Evolutionary conservation across 225 moss, liverwort and hornwort genomes (phyloP), one percentile per base, ranked within the genome.

Genomic region (Marchantia polymorpha): DNA sequence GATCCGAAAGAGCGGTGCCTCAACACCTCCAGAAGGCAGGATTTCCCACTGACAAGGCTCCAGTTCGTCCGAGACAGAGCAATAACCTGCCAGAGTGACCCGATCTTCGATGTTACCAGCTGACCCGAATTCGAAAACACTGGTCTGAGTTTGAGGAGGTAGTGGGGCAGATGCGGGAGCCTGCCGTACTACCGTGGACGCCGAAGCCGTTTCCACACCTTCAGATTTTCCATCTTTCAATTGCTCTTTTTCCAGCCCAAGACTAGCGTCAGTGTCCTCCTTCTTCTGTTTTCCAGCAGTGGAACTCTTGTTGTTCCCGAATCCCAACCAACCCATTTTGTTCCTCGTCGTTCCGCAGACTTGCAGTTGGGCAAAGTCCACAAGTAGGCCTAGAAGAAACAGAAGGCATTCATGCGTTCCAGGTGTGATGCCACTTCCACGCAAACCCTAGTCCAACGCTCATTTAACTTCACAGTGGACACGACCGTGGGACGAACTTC

Each of bases 31-130:
- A 7, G 94, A 86, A 15, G 96, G 96, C 29, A 90, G 68, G 23
- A 94, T 85, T 80, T 96, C 94, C 96, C 96, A 96, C 22, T 92
- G 82, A 79, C 96, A 96, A 19, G 96, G 96, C 87, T 96, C 96
- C 94, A 96, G 87, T 0, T 90, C 94, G 16, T 96, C 94, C 5
- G 94, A 96, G 26, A 96, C 89, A 12, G 96, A 94, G 64, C 96
- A 96, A 78, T 96, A 96, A 52, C 96, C 96, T 50, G 92, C 96
- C 6, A 96, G 90, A 23, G 96, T 96, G 74, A 90, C 52, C 1
- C 82, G 86, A 0, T 89, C 91, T 30, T 91, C 92, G 11, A 85
- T 71, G 26, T 81, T 85, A 47, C 66, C 81, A 4, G 93, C 93
- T 0, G 89, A 88, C 29, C 96, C 96, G 12, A 96, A 96, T 70